Conservation (phyloP, 1,139 yeast species). For the Saccharomyces hybrid region DNA sequence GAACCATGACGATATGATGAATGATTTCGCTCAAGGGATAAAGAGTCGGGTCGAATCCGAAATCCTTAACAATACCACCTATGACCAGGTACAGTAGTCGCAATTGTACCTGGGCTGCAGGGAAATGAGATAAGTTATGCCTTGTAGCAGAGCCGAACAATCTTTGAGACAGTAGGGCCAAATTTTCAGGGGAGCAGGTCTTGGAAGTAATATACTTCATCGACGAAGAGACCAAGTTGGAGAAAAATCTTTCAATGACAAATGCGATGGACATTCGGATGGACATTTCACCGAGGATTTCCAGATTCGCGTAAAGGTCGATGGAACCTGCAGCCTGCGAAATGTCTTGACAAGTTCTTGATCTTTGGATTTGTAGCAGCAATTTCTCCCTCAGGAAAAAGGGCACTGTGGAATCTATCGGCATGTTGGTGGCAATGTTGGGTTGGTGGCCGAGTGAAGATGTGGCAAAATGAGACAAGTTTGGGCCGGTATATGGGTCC, state of each 20-base stretch:
- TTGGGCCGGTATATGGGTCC: conserved; percentile 15
- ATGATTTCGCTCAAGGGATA: conserved; percentile 58
- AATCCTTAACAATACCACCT: conserved; percentile 68
- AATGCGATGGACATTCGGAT: conserved; percentile 50
- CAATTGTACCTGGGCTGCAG: conserved; percentile 19
- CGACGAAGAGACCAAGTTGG: conserved; percentile 40
- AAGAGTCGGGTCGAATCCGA: conserved; percentile 63
- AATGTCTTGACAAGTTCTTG: conserved; percentile 57
- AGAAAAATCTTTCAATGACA: conserved; percentile 52
- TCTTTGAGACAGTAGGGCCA: conserved; percentile 17
- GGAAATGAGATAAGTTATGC: conserved; percentile 16
- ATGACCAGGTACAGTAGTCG: conserved; percentile 44
- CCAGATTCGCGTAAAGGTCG: conserved; percentile 35
- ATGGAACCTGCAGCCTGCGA: conserved; percentile 33
- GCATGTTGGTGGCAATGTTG: background rate
- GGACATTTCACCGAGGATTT: conserved; percentile 50
- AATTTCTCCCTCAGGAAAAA: conserved; percentile 31
- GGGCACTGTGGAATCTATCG: conserved; percentile 12
- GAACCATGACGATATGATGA: conserved; percentile 52
- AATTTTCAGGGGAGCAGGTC: conserved; percentile 31
- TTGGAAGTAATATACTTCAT: conserved; percentile 51
- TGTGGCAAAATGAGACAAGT: conserved; percentile 24
- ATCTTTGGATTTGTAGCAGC: conserved; percentile 46
- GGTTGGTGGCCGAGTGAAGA: conserved; percentile 22
- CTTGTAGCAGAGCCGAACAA: conserved; percentile 20